Base-by-base conservation (phyloP, 2,329 filamentous ascomycete species). In the Graphilbum ipis-grandicollis region DNA sequence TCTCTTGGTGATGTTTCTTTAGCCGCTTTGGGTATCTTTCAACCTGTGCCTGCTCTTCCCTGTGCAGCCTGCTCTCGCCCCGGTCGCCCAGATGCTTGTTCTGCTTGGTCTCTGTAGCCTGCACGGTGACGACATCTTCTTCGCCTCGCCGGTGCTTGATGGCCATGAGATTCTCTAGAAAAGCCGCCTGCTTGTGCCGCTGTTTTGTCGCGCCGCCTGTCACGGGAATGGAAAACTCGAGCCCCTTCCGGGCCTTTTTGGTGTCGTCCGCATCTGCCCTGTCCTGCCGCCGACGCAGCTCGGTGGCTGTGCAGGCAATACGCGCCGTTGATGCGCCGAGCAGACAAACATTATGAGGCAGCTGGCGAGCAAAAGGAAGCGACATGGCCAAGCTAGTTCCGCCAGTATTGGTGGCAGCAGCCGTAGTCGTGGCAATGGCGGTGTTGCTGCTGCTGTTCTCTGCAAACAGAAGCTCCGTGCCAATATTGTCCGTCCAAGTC, bases 401-500 rank as follows among this genome's bases (percentile, higher is more conserved):
- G n/a, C n/a, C n/a, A n/a, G n/a, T n/a, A n/a, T n/a, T n/a, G n/a
- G n/a, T n/a, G n/a, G n/a, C n/a, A n/a, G n/a, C n/a, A n/a, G n/a
- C n/a, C n/a, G n/a, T n/a, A n/a, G n/a, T n/a, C n/a, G n/a, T n/a
- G n/a, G n/a, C n/a, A n/a, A n/a, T n/a, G n/a, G n/a, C n/a, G n/a
- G 19, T 12, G 9, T 8, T 3, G 13, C 33, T 26, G 10, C 19
- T 17, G 42, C 65, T 56, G 43, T 63, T 67, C 14, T 56, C 56
- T 1, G 65, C 66, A 48, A 94, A 78, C 31, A 93, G 69, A 44
- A 86, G 60, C 46, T 92, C 83, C 0, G 85, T 93, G 26, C 88
- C 88, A 31, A 93, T 71, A 41, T 84, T 79, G 42, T 81, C 74
- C 10, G 73, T 70, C 88, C 88, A 96, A 33, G 72, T 60, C 44